These are phyloP conservation scores for Chaetomidium leptoderma DNA, from an alignment of 495 filamentous ascomycete genomes.

Conservation along the genomic window DNA sequence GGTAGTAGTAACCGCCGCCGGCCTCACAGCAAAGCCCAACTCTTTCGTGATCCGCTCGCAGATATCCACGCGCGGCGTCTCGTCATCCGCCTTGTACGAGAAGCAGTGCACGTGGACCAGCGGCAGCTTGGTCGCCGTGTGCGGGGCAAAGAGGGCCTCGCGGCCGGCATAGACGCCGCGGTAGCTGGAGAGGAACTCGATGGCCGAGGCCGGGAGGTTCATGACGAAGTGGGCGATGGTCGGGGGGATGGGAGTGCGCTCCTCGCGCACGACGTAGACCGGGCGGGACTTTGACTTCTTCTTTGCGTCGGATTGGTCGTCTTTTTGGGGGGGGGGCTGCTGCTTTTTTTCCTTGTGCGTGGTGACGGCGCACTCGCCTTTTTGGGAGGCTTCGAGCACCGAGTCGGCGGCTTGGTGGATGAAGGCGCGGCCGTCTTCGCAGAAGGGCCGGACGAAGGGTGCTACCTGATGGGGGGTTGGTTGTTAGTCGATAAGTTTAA, in stretches of 20 bases:
- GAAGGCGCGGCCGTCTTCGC: conserved; percentile 74
- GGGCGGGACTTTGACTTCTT: conserved; percentile 18
- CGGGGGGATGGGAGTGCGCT: conserved; percentile 53
- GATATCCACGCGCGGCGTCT: conserved; percentile 54
- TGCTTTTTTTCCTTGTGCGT: conserved; percentile 30
- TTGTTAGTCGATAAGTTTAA: too few relatives aligned
- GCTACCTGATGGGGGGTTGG: conserved; percentile 48
- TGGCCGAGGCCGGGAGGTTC: conserved; percentile 88
- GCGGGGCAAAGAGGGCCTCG: conserved; percentile 60
- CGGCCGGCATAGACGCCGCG: conserved; percentile 70
- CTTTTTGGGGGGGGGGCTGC: neutral
- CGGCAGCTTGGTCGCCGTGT: conserved; percentile 58
- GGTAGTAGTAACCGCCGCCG: conserved; percentile 36
- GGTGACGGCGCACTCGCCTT: conserved; percentile 44
- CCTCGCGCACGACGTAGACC: conserved; percentile 26
- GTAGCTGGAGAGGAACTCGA: conserved; percentile 81
- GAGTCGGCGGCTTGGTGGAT: conserved; percentile 62
- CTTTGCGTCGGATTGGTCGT: neutral
- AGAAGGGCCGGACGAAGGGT: conserved; percentile 71
- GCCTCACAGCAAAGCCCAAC: conserved; percentile 57
- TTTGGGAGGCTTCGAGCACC: conserved; percentile 52
- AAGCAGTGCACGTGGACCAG: conserved; percentile 92
- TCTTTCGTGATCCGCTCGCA: conserved; percentile 61
- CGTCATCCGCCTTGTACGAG: conserved; percentile 67
- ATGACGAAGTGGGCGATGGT: conserved; percentile 89